Evolutionary conservation across 345 rosid species (phyloP), one percentile per base, ranked within the genome.

Genomic region (Microcos paniculata): DNA sequence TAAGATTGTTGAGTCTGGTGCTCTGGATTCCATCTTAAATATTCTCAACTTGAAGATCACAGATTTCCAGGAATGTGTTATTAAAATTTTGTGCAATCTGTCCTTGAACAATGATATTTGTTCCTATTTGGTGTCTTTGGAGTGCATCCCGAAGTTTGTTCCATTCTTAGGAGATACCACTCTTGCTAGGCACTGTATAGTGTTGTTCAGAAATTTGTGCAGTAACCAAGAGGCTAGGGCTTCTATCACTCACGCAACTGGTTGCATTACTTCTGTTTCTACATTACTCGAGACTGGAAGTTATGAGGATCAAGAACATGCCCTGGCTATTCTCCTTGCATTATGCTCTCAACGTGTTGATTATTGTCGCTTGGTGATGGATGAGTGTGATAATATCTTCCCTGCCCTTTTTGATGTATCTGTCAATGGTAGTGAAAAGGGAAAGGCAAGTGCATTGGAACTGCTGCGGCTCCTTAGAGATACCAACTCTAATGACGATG

Each of bases 401-500:
- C 86, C 98, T 21, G 78, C 84, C 53, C 91, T 93, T 21, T 30
- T 78, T 43, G 33, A n/a, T 51, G 77, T 91, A 76, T 82, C 94
- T 4, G 66, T 73, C 9, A 90, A 90, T 61, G 99, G 99, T 61
- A 89, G 82, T 18, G 90, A 89, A 18, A 87, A 84, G 72, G 91
- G 86, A 2, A 89, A 82, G 78, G 84, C 68, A 15, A 53, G 75
- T 13, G 99, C 98, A 38, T 58, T 82, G 4, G 98, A 93, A 72
- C 76, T 95, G 81, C 92, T 87, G 63, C 86, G 97, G 84, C 83
- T 90, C 52, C 84, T 95, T 30, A 82, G 81, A 77, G 93, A 85
- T 51, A 75, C 82, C 14, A 61, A 77, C 18, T 58, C 15, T 21
- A 42, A 23, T 19, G 75, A 12, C 24, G 38, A 58, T 24, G 82